phyloP scores from a whole-genome alignment of 139 green algal species.

The Asterochloris sp. region DNA sequence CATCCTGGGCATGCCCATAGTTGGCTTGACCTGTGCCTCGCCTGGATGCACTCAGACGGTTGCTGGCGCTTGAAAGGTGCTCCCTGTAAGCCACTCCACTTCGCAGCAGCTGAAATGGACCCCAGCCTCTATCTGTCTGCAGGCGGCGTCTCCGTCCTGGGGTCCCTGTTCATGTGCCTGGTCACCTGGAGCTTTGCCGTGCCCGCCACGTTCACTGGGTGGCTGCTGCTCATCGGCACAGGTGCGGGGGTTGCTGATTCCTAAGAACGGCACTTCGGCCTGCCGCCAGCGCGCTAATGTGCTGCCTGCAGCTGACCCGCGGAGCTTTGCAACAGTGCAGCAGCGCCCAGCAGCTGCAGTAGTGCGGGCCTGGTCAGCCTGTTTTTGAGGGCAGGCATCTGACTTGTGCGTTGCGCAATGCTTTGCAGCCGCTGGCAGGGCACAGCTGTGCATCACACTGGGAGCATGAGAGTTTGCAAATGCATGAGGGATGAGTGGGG shows the following conservation, averaged over 20 bases:
- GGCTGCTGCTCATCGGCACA: conserved; percentile 4
- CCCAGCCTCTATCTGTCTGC: not conserved
- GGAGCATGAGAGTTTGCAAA: not conserved
- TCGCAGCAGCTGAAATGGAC: not conserved
- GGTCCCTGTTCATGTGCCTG: not conserved
- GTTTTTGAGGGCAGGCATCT: not conserved
- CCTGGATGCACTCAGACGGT: too few species aligned
- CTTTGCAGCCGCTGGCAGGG: not conserved
- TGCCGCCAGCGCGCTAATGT: too few species aligned
- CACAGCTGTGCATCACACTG: too few species aligned
- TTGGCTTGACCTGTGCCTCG: too few species aligned
- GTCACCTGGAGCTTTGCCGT: not conserved
- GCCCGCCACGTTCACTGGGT: not conserved
- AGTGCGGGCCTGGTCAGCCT: not conserved
- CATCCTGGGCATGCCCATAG: too few species aligned
- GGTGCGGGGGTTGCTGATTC: not conserved
- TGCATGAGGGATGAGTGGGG: too few species aligned
- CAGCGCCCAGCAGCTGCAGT: too few species aligned
- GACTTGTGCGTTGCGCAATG: not conserved
- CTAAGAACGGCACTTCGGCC: too few species aligned
- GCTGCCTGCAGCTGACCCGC: too few species aligned
- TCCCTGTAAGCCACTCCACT: too few species aligned
- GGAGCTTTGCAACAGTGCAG: too few species aligned
- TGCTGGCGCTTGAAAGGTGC: too few species aligned
- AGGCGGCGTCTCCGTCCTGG: not conserved